A percentile compares a stretch with the other conserved stretches of the same genome.
Conservation (phyloP, 495 filamentous ascomycete species). For the Usnea hakonensis region DNA sequence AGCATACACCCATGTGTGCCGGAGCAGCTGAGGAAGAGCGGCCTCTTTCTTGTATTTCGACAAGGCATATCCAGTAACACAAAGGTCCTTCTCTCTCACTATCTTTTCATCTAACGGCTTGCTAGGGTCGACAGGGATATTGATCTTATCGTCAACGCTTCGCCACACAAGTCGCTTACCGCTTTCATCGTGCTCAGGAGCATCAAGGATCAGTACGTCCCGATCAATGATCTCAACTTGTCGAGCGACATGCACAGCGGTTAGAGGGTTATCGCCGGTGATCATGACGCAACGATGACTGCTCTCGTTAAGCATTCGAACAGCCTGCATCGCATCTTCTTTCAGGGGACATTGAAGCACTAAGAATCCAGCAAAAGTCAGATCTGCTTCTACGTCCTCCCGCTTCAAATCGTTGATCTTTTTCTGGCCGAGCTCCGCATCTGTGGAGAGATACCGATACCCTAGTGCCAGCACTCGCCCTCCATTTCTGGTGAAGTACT, state of each 20-base stretch:
- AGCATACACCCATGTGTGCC: conserved; percentile 95
- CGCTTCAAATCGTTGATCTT: conserved; percentile 89
- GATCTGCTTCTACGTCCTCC: conserved; percentile 78
- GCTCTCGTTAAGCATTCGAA: conserved; percentile 97
- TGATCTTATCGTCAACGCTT: conserved; percentile 84
- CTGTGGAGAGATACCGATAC: conserved; percentile 79
- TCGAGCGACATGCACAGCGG: conserved; percentile 88
- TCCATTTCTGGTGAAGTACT: conserved; percentile 92
- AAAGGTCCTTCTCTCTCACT: conserved; percentile 81
- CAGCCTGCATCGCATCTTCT: conserved; percentile 87
- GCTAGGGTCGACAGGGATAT: conserved; percentile 78
- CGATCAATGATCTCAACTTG: conserved; percentile 97
- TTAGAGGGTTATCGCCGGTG: conserved; percentile 95
- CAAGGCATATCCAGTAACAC: conserved; percentile 90
- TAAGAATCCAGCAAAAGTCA: conserved; percentile 90
- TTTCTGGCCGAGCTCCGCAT: conserved; percentile 68
- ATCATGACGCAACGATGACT: conserved; percentile 99
- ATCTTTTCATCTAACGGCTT: conserved; percentile 76
- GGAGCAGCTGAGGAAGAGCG: conserved; percentile 64
- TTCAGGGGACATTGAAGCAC: conserved; percentile 94
- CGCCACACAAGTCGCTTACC: conserved; percentile 85
- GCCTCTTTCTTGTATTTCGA: conserved; percentile 77
- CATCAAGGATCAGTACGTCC: conserved; percentile 88
- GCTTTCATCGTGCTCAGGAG: conserved; percentile 81
- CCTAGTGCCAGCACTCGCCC: conserved; percentile 88